Evolutionary conservation across 148 eudicot species (phyloP).

Genomic region (Arbutus unedo): DNA sequence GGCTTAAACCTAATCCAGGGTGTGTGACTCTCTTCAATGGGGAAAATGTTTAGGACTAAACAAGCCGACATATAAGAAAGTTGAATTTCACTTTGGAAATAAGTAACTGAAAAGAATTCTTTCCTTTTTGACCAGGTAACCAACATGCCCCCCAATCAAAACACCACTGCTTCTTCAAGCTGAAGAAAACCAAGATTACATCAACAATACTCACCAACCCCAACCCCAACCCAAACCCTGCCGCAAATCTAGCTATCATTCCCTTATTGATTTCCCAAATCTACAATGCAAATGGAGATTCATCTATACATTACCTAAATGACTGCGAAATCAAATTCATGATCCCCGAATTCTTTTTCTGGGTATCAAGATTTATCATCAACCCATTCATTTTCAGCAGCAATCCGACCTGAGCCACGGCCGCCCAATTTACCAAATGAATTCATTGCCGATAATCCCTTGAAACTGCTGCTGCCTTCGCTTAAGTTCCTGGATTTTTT

Average conservation of each 20-base stretch:
- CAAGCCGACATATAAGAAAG: slow-evolving; percentile 28
- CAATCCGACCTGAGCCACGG: slow-evolving; percentile 73
- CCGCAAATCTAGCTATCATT: slow-evolving; percentile 18
- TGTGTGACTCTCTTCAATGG: slow-evolving; percentile 14
- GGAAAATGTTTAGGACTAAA: slow-evolving; percentile 4
- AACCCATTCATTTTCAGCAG: slow-evolving; percentile 46
- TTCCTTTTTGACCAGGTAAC: slow-evolving; percentile 18
- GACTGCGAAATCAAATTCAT: slow-evolving; percentile 19
- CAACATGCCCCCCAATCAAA: slow-evolving; percentile 14
- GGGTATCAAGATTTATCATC: slow-evolving; percentile 50
- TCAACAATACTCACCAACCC: slow-evolving; percentile 39
- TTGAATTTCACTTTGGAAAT: slow-evolving; percentile 19
- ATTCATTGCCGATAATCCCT: slow-evolving; percentile 61
- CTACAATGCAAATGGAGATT: slow-evolving; percentile 23
- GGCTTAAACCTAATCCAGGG: neutral
- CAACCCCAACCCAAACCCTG: slow-evolving; percentile 35
- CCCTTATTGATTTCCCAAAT: slow-evolving; percentile 35
- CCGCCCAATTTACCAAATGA: slow-evolving; percentile 57
- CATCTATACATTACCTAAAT: slow-evolving; percentile 23
- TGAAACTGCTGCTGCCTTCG: slow-evolving; percentile 97
- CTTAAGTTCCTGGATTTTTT: slow-evolving; percentile 61
- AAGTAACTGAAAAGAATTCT: slow-evolving; percentile 20
- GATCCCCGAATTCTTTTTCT: neutral
- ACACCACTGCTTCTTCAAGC: slow-evolving; percentile 30
- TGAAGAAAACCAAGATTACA: slow-evolving; percentile 40